Conservation (phyloP, 805 yeast genomes). For the Metschnikowia proteae region DNA sequence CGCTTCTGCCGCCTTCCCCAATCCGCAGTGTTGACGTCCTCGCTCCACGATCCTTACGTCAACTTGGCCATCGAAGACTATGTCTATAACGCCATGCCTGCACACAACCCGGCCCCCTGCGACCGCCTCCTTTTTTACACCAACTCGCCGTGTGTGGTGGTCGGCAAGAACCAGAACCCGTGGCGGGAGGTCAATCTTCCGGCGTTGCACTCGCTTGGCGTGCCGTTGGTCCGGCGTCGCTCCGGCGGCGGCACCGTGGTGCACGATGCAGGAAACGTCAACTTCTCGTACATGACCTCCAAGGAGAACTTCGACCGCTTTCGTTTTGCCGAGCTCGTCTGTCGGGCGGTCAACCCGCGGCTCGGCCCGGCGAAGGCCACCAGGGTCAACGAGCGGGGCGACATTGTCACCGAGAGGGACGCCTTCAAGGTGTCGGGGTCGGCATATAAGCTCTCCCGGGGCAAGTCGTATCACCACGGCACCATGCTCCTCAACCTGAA, state of each 20-base stretch:
- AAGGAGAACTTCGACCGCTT: conserved; percentile 61
- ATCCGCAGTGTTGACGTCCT: conserved; percentile 60
- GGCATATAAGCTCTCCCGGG: conserved; percentile 80
- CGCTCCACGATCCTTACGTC: conserved; percentile 58
- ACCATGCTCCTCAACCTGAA: conserved; percentile 80
- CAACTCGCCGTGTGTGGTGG: conserved; percentile 82
- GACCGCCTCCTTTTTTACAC: conserved; percentile 67
- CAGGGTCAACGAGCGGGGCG: conserved; percentile 71
- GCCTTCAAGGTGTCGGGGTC: conserved; percentile 79
- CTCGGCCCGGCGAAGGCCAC: conserved; percentile 24
- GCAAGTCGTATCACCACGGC: conserved; percentile 90
- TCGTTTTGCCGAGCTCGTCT: conserved; percentile 48
- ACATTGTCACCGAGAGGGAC: conserved; percentile 51
- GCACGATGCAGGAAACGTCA: conserved; percentile 86
- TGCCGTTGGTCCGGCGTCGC: conserved; percentile 71
- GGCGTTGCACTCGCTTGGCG: conserved; percentile 42
- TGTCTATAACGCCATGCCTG: conserved; percentile 63
- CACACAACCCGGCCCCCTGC: conserved; percentile 15
- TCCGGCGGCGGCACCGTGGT: conserved; percentile 98
- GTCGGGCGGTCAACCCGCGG: conserved; percentile 24
- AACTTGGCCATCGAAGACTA: conserved; percentile 83
- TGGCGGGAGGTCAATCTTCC: conserved; percentile 79
- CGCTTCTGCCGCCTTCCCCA: conserved; percentile 12
- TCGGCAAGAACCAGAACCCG: conserved; percentile 95
- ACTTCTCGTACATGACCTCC: conserved; percentile 76